Conservation (phyloP, 2,329 filamentous ascomycete genomes). For the Neocucurbitaria cava region DNA sequence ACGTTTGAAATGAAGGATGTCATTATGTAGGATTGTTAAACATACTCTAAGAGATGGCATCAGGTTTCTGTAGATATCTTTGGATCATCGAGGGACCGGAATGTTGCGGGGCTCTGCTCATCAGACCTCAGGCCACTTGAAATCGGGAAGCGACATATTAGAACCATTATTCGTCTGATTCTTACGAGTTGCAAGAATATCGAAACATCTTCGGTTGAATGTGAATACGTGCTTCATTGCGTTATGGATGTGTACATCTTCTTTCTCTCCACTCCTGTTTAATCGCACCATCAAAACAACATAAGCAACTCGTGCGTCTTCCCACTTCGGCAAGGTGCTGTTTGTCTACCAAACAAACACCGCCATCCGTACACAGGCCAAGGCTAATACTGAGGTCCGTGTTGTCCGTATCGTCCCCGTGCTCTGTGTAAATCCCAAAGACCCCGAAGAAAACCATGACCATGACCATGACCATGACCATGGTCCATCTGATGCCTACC, state of each 20-base stretch:
- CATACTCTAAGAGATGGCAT: neutral
- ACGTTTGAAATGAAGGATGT: neutral
- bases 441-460: neutral
- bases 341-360: neutral
- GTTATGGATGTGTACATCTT: slow-evolving; percentile 3
- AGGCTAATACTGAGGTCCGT: neutral
- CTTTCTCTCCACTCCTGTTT: neutral
- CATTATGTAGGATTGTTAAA: neutral
- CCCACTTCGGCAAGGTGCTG: neutral
- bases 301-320: neutral
- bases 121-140: neutral
- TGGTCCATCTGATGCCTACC: neutral
- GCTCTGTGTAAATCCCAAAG: neutral
- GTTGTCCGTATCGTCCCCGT: neutral
- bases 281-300: neutral
- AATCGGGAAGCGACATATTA: neutral
- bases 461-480: neutral
- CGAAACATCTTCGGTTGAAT: neutral
- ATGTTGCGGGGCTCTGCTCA: neutral
- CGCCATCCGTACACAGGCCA: too few species aligned
- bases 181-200: neutral
- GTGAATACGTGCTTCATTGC: slow-evolving; percentile 1
- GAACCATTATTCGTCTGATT: neutral
- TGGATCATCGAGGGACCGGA: neutral
- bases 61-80: neutral